Conservation (phyloP, 495 filamentous ascomycete species). For the Penicillium bialowiezense region DNA sequence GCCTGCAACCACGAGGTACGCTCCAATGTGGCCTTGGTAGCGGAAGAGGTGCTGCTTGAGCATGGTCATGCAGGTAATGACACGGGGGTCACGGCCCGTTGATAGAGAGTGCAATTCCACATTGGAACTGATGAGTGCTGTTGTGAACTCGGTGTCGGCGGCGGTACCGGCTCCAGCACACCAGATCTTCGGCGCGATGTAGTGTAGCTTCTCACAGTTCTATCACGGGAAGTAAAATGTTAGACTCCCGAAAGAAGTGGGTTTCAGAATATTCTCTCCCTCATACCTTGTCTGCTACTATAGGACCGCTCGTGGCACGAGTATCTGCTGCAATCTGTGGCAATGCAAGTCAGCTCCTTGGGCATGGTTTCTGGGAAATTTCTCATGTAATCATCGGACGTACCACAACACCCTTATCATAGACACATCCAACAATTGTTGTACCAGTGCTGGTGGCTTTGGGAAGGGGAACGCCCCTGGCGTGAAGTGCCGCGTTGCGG, state of each 20-base stretch:
- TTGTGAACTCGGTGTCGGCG: conserved; percentile 99
- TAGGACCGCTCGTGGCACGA: conserved; percentile 93
- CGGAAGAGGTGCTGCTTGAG: conserved; percentile 99
- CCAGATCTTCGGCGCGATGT: conserved; percentile 98
- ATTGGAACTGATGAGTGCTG: conserved; percentile 95
- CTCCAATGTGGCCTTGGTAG: conserved; percentile 96
- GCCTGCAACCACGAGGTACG: conserved; percentile 96
- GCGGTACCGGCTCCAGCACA: conserved; percentile 98
- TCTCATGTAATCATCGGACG: conserved; percentile 24
- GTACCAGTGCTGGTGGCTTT: conserved; percentile 99
- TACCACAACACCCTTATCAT: conserved; percentile 92
- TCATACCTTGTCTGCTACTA: conserved; percentile 93
- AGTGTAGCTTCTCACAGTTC: conserved; percentile 99
- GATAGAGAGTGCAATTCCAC: conserved; percentile 94
- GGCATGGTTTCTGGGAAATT: neutral
- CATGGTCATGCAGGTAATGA: conserved; percentile 99
- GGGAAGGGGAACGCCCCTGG: conserved; percentile 86
- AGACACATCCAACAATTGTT: conserved; percentile 98
- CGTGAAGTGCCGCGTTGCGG: conserved; percentile 93
- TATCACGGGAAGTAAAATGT: conserved; percentile 19
- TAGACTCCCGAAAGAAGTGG: neutral
- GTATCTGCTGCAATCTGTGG: conserved; percentile 91
- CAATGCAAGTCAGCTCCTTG: conserved; percentile 12
- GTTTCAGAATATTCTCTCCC: neutral
- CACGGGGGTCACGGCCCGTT: conserved; percentile 91